Base-by-base conservation (phyloP, 352 stramenopile species). In the Phytophthora foliorum region DNA sequence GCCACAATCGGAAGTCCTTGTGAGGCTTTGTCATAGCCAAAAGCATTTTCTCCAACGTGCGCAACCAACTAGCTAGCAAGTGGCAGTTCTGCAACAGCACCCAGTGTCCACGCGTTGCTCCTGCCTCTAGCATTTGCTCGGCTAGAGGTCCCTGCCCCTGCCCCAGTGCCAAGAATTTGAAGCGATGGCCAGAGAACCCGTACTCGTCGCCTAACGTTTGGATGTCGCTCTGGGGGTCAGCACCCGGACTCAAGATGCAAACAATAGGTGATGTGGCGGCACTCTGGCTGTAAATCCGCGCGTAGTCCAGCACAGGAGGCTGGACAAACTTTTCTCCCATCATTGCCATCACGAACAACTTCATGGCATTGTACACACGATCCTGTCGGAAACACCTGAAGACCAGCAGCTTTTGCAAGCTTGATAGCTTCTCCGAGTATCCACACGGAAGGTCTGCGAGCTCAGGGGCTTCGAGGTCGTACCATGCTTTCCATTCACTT, bases 41-140 rank as follows among this genome's bases (percentile, higher is more conserved):
- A 11, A 99, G 72, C 68, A 94, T 97, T 52, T 98, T 98, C 75
- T 99, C 96, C 1, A 98, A 80, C 10, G 90, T 97, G 0, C 89
- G 84, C 25, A 99, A 68, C 96, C 96, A 99, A 48, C 88, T 97
- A 7, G 93, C 89, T 7, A 99, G 76, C 68, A 99, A 75, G 66
- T 99, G 96, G 63, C 96, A 99, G 69, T 99, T 99, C 62, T 99
- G 96, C 7, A 99, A 74, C 44, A 99, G 62, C 6, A 99, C 93
- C 91, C 91, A 97, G 67, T 97, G 84, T 3, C 92, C 92, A 17
- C 87, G 84, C 2, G 75, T 85, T 55, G 91, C 93, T 1, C 94
- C 94, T 4, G 82, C 88, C 55, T 98, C 94, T 19, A 99, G 81
- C 86, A 99, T 94, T 76, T 98, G 88, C 74, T 99, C 95, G 0